Base-by-base conservation (phyloP, 1,284 basidiomycete species). In the Moniliella sp. region DNA sequence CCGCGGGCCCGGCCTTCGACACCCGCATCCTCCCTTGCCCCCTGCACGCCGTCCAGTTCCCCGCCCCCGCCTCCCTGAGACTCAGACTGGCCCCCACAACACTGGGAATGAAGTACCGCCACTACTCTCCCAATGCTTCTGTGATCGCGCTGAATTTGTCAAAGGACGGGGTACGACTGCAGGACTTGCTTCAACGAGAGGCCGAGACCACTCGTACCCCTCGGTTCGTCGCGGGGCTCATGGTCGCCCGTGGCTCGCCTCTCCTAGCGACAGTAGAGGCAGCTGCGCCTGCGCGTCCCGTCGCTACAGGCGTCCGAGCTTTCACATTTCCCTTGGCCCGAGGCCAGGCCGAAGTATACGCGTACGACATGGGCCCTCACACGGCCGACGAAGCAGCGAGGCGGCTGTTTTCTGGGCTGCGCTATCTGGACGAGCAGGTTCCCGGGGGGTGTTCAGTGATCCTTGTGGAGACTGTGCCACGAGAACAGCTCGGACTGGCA, bases 31-130 rank as follows among this genome's bases (percentile, higher is more conserved):
- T n/a, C n/a, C n/a, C n/a, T n/a, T n/a, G n/a, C n/a, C n/a, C n/a
- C n/a, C n/a, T n/a, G n/a, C n/a, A n/a, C n/a, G n/a, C n/a, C n/a
- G n/a, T n/a, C n/a, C n/a, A n/a, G n/a, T n/a, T n/a, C n/a, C n/a
- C n/a, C n/a, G n/a, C n/a, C n/a, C n/a, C n/a, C n/a, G n/a, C n/a
- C n/a, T n/a, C n/a, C n/a, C n/a, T n/a, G n/a, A n/a, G n/a, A n/a
- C n/a, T n/a, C n/a, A 48, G 54, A 28, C 36, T 34, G 18, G 46
- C 52, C 16, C 88, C 88, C 1, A 86, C 82, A 1, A 97, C 91
- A 0, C 91, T 91, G 0, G 91, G 91, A n/a, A 93, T 94, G 86
- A 99, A 99, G 64, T 99, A 99, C 61, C 71, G 78, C 32, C 91
- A 99, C 64, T 99, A 99, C 60, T 79, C 84, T 15, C 88, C 88